phyloP scores from a whole-genome alignment of 2,329 filamentous ascomycete species.

The Botryotinia calthae region DNA sequence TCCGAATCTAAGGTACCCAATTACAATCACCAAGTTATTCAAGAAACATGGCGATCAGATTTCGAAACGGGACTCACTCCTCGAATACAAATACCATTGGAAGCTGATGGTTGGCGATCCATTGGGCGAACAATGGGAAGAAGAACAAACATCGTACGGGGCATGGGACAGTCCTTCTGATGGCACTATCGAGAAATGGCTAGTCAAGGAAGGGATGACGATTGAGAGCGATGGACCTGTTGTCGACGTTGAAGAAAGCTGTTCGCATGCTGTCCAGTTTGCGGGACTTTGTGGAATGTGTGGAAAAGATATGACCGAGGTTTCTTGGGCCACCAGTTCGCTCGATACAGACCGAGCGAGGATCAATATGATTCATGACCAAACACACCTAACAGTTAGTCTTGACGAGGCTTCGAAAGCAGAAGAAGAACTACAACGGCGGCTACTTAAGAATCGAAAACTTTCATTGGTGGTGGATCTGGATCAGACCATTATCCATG shows the following conservation, averaged over 20 bases:
- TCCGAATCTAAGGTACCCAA: constrained; percentile 79
- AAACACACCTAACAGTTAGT: constrained; percentile 82
- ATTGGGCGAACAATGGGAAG: constrained; percentile 59
- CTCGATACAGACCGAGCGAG: constrained; percentile 81
- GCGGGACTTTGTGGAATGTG: constrained; percentile 88
- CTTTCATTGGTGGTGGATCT: constrained; percentile 93
- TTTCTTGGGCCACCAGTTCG: constrained; percentile 77
- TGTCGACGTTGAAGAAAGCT: constrained; percentile 84
- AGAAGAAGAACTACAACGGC: constrained; percentile 82
- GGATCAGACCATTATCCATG: constrained; percentile 98
- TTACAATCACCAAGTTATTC: constrained; percentile 83
- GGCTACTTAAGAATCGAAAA: constrained; percentile 76
- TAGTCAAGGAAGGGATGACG: constrained; percentile 64
- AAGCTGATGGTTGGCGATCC: constrained; percentile 72
- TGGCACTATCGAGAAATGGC: constrained; percentile 75
- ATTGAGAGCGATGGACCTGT: constrained; percentile 57
- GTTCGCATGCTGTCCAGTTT: constrained; percentile 87
- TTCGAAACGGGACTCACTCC: constrained; percentile 71
- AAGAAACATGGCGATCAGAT: constrained; percentile 73
- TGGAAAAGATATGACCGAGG: constrained; percentile 93
- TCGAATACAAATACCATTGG: constrained; percentile 85
- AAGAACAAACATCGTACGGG: constrained; percentile 67
- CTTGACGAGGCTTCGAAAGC: constrained; percentile 73
- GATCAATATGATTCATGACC: constrained; percentile 94
- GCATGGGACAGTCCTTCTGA: constrained; percentile 83